phyloP scores from a whole-genome alignment of 495 filamentous ascomycete genomes.

The Hyphodiscus hymeniophilus region DNA sequence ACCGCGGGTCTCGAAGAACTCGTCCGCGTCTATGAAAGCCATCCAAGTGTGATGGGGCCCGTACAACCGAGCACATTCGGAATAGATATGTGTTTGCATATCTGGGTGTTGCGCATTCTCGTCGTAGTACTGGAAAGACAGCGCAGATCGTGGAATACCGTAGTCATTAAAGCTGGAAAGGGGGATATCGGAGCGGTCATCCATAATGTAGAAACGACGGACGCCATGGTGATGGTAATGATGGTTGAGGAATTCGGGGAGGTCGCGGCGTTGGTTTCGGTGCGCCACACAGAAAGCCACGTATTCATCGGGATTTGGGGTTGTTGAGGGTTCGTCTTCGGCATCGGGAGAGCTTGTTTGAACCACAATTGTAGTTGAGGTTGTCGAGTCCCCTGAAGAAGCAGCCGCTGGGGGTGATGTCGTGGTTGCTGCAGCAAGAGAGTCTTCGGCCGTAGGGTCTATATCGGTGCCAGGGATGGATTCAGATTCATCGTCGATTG shows the following conservation, averaged over 20 bases:
- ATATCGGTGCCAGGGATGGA: too few species aligned
- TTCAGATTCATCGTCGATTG: too few species aligned
- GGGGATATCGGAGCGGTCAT: slow-evolving; percentile 20
- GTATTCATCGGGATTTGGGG: slow-evolving; percentile 3
- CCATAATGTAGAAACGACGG: slow-evolving; percentile 24
- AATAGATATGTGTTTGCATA: slow-evolving; percentile 9
- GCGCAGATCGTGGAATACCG: slow-evolving; percentile 8
- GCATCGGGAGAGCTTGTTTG: too few species aligned
- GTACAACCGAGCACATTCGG: slow-evolving; percentile 1
- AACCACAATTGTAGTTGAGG: too few species aligned
- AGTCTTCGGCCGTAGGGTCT: too few species aligned
- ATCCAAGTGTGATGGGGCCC: slow-evolving; percentile 16
- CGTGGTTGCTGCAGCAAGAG: too few species aligned
- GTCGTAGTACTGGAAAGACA: slow-evolving; percentile 15
- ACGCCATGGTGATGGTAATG: slow-evolving; percentile 25
- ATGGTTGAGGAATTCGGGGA: slow-evolving; percentile 21
- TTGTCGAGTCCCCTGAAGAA: too few species aligned
- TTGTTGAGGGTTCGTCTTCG: too few species aligned
- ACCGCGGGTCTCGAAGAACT: slow-evolving; percentile 11
- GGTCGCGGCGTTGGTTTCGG: slow-evolving; percentile 19
- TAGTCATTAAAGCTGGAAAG: slow-evolving; percentile 10
- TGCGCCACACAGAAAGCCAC: slow-evolving; percentile 20
- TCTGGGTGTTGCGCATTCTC: not conserved
- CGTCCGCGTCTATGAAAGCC: slow-evolving; percentile 16
- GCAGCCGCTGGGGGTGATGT: too few species aligned